Percentiles rank a stretch among this genome's conserved stretches.
Conservation (phyloP, 1,284 basidiomycete genomes). For the Takashimella tepidaria region DNA sequence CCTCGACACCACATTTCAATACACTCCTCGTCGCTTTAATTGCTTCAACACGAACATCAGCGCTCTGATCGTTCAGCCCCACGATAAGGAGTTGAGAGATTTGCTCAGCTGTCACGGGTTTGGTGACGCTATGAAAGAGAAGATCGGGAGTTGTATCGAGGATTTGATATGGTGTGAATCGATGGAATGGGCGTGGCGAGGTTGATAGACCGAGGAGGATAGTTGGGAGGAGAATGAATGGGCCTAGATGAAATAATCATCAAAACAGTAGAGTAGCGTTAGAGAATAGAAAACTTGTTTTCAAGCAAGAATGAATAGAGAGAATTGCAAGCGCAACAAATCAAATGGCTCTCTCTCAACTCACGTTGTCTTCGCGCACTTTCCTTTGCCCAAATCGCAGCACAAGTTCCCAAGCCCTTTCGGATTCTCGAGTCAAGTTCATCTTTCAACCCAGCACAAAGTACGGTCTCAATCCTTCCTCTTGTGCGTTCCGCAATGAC, state of each 20-base stretch:
- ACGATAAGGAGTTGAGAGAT: conserved; percentile 33
- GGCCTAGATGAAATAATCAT: conserved; percentile 33
- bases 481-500: conserved; percentile 31
- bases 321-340: not conserved
- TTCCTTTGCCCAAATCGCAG: conserved; percentile 36
- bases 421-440: conserved; percentile 41
- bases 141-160: conserved; percentile 32
- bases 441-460: conserved; percentile 39
- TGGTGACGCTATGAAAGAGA: conserved; percentile 25
- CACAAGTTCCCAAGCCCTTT: conserved; percentile 37
- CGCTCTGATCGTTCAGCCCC: conserved; percentile 35
- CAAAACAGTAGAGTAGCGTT: no score
- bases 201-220: conserved; percentile 33
- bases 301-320: not conserved
- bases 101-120: conserved; percentile 20
- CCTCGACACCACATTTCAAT: conserved; percentile 28
- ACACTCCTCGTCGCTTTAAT: conserved; percentile 37
- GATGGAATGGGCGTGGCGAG: conserved; percentile 35
- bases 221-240: conserved; percentile 26
- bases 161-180: conserved; percentile 41
- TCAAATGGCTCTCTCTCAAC: no score
- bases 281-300: no score
- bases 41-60: conserved; percentile 39
- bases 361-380: conserved; percentile 33
- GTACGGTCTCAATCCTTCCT: conserved; percentile 34